Percentiles rank a stretch among this genome's conserved stretches.
Evolutionary conservation across 495 filamentous ascomycete species (phyloP).

Genomic region (Melanomma pulvis-pyrius): DNA sequence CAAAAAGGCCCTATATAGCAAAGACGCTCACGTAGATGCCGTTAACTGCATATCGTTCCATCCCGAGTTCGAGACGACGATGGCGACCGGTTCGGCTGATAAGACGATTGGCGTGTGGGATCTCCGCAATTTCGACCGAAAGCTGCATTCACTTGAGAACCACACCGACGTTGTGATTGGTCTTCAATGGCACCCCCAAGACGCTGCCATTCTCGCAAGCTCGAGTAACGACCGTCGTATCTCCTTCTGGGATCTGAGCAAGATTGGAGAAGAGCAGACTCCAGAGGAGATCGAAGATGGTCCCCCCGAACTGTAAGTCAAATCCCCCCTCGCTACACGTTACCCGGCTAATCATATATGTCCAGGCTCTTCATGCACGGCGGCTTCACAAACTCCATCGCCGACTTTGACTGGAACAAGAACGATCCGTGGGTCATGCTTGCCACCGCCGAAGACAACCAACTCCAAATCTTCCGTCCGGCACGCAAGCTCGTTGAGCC

Average conservation of each 20-base stretch:
- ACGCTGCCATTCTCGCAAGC: conserved; percentile 84
- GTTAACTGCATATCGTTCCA: conserved; percentile 96
- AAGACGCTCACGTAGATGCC: conserved; percentile 74
- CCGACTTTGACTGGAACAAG: conserved; percentile 96
- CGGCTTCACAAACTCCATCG: conserved; percentile 93
- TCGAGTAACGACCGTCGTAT: conserved; percentile 90
- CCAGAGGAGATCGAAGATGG: conserved; percentile 97
- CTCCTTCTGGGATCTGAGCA: conserved; percentile 93
- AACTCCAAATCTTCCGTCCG: conserved; percentile 97
- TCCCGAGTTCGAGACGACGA: conserved; percentile 77
- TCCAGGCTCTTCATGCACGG: conserved; percentile 85
- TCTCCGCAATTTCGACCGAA: conserved; percentile 80
- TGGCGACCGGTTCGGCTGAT: conserved; percentile 92
- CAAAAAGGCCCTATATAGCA: conserved; percentile 63
- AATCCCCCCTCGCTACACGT: neutral
- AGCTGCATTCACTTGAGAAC: conserved; percentile 80
- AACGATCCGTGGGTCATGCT: conserved; percentile 95
- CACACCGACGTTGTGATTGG: conserved; percentile 89
- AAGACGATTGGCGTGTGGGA: conserved; percentile 97
- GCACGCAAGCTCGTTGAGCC: conserved; percentile 57
- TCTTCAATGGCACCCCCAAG: conserved; percentile 89
- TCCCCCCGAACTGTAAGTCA: conserved; percentile 84
- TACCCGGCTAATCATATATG: conserved; percentile 4
- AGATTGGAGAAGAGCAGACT: conserved; percentile 89
- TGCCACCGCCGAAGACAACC: conserved; percentile 93